Conservation (phyloP, 768 basidiomycete genomes). For the Terana coerulea region DNA sequence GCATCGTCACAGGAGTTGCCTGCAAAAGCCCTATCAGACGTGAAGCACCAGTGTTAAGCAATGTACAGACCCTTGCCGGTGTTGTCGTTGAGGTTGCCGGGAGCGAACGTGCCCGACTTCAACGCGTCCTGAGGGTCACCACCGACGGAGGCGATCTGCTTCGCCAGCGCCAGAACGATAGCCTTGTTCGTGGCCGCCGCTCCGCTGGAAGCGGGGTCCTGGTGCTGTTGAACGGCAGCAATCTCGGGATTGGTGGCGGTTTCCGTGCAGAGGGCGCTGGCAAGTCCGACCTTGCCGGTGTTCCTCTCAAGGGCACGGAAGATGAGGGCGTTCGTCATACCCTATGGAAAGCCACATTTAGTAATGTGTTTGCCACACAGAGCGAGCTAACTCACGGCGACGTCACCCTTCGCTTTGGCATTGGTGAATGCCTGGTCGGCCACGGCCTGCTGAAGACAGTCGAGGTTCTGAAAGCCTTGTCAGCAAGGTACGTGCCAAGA, state of each 20-base stretch:
- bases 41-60: neutral
- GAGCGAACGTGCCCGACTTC: slow-evolving; percentile 59
- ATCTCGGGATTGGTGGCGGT: slow-evolving; percentile 62
- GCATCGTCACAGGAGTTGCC: slow-evolving; percentile 29
- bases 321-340: slow-evolving; percentile 54
- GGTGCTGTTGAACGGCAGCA: slow-evolving; percentile 57
- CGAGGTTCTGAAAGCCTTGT: slow-evolving; percentile 38
- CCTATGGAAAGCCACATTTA: slow-evolving; percentile 21
- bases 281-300: slow-evolving; percentile 48
- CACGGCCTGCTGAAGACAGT: slow-evolving; percentile 61
- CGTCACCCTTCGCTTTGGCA: slow-evolving; percentile 57
- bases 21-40: neutral
- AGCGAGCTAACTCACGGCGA: slow-evolving; percentile 22
- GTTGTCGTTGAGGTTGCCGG: slow-evolving; percentile 46
- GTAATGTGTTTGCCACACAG: neutral
- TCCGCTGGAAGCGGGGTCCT: slow-evolving; percentile 58
- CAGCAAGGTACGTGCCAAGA: neutral
- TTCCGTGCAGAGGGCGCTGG: slow-evolving; percentile 47
- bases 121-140: slow-evolving; percentile 56
- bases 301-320: slow-evolving; percentile 68
- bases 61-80: slow-evolving; percentile 41
- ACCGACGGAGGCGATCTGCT: slow-evolving; percentile 61
- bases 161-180: slow-evolving; percentile 57
- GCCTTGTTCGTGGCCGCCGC: slow-evolving; percentile 63
- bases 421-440: slow-evolving; percentile 73